Evolutionary conservation across 1,139 yeast species (phyloP).

Genomic region (Scheffersomyces lignicola): DNA sequence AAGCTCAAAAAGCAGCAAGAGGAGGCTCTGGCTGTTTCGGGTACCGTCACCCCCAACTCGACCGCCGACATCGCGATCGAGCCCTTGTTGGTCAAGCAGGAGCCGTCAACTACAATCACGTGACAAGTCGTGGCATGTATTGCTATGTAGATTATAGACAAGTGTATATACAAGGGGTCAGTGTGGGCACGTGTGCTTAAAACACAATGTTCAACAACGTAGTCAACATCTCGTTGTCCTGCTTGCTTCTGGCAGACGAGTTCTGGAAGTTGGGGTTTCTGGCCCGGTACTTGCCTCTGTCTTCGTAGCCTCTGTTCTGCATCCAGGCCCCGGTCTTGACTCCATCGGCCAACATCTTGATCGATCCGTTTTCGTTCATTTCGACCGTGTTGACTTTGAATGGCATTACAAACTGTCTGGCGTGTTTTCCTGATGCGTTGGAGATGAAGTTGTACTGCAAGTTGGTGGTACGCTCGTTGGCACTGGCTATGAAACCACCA

Average conservation of each 20-base stretch:
- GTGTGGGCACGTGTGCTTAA: not conserved
- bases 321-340: conserved; percentile 45
- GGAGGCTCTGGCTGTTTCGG: not conserved
- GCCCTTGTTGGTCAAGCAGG: not conserved
- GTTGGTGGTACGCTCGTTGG: conserved; percentile 36
- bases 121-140: not conserved
- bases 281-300: conserved; percentile 26
- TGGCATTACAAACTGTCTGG: conserved; percentile 47
- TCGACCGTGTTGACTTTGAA: conserved; percentile 44
- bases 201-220: conserved; percentile 34
- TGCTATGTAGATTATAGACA: conserved; percentile 1
- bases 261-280: conserved; percentile 33
- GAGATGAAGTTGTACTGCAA: conserved; percentile 44
- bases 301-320: conserved; percentile 22
- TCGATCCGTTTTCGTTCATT: conserved; percentile 35
- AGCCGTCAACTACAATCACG: no score
- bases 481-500: conserved; percentile 69
- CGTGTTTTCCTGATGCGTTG: conserved; percentile 44
- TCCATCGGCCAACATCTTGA: conserved; percentile 42
- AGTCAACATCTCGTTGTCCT: conserved; percentile 33
- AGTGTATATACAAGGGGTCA: conserved; percentile 7
- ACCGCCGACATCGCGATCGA: not conserved
- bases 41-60: not conserved
- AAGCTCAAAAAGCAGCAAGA: conserved; percentile 10
- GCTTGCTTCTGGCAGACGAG: conserved; percentile 36